Evolutionary conservation across 1,284 basidiomycete genomes (phyloP), one percentile per base, ranked within the genome.

Genomic region (Omphalotus olearius): DNA sequence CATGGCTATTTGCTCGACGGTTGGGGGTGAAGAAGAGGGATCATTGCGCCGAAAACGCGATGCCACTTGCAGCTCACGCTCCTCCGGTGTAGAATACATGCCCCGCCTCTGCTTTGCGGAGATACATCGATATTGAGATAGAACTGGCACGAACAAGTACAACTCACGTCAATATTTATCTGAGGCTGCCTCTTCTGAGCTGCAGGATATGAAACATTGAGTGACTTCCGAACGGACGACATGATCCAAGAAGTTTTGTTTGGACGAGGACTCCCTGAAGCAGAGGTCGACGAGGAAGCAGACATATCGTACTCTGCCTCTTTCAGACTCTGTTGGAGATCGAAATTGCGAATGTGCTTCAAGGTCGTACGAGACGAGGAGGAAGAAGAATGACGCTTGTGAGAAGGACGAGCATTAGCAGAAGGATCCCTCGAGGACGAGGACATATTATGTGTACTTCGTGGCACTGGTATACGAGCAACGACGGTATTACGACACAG

Each of bases 1-100:
- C 83, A 87, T 88, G 14, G 83, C 80, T 56, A 87, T 87, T 65
- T 87, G 84, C 59, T 83, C 79, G 41, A 85, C 72, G 48, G 82
- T 83, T 2, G 85, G 85, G n/a, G 76, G 80, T 17, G 71, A 28
- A 9, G 42, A 36, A 38, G 42, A 44, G 26, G 41, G 35, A 6
- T 51, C 49, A 20, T 17, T 28, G 18, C 35, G 41, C 56, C 76
- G 75, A 72, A 80, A 76, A 39, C 70, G 75, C 14, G 38, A 17
- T 35, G 62, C 62, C 45, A 62, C 65, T 64, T 69, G 54, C 13
- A 47, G 51, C 7, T 26, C n/a, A 2, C 18, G 42, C 36, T 45
- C 10, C 16, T 47, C 42, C 33, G 18, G 18, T 6, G 51, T 52
- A 25, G 46, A 53, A 51, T 56, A n/a, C 30, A 48, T 46, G 45